Evolutionary conservation across 2,329 filamentous ascomycete species (phyloP).

Genomic region (Talaromyces sp.): DNA sequence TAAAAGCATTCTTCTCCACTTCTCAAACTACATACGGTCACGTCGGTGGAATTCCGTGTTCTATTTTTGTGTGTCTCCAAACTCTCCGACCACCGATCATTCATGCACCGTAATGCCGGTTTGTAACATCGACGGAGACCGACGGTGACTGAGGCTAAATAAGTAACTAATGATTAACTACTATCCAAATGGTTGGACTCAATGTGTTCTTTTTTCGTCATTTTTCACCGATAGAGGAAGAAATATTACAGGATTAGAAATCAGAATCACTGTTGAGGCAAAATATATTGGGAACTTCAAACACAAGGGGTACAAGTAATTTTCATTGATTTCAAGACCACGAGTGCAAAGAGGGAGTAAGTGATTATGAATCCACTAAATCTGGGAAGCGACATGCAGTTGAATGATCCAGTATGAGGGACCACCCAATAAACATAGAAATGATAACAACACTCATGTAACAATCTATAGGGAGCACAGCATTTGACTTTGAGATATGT

Average conservation of each 20-base stretch:
- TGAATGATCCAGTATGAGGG: neutral
- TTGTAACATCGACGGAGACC: too few species aligned
- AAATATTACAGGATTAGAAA: too few species aligned
- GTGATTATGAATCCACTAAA: neutral
- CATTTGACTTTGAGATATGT: too few species aligned
- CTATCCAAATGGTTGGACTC: too few species aligned
- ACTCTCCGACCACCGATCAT: neutral
- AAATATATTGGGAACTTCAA: too few species aligned
- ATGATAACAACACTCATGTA: neutral
- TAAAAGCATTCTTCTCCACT: neutral
- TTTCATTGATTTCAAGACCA: neutral
- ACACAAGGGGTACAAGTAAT: too few species aligned
- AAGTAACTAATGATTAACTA: too few species aligned
- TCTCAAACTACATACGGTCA: neutral
- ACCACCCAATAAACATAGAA: neutral
- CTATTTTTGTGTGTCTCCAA: neutral
- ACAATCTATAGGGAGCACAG: too few species aligned
- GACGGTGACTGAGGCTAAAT: too few species aligned
- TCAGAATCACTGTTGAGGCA: too few species aligned
- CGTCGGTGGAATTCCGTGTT: neutral
- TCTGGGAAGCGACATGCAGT: neutral
- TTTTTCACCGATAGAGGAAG: too few species aligned
- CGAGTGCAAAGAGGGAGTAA: neutral
- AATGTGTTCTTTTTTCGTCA: too few species aligned
- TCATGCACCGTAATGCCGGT: neutral